Conservation (phyloP, 768 basidiomycete genomes). For the Auricularia auricula-judae region DNA sequence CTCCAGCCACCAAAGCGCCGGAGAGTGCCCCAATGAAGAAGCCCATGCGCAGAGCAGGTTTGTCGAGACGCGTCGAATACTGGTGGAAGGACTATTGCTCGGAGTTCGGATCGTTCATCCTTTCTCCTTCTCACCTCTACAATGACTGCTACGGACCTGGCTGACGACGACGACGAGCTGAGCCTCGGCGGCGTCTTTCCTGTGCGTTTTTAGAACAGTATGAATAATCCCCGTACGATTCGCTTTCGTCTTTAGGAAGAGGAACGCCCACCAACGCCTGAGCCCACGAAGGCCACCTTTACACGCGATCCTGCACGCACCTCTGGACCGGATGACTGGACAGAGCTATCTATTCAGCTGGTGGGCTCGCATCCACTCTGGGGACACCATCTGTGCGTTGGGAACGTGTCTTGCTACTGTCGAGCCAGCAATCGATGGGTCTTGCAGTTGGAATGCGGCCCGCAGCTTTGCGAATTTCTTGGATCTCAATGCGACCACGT, state of each 20-base stretch:
- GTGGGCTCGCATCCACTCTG: conserved; percentile 75
- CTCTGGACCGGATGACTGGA: conserved; percentile 14
- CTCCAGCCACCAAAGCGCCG: background rate
- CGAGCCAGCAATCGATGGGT: conserved; percentile 8
- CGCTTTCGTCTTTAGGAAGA: conserved; percentile 37
- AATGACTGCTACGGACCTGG: background rate
- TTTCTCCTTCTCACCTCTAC: background rate
- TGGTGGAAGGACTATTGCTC: background rate
- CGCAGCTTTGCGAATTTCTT: conserved; percentile 60
- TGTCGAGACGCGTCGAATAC: background rate
- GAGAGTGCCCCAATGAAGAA: background rate
- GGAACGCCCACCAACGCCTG: conserved; percentile 54
- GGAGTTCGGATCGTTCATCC: background rate
- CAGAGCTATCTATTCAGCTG: conserved; percentile 47
- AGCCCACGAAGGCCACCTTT: conserved; percentile 44
- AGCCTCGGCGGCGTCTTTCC: conserved; percentile 9
- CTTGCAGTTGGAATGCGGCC: conserved; percentile 68
- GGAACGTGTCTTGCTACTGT: no score
- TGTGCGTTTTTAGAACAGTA: background rate
- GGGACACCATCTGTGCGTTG: conserved; percentile 43
- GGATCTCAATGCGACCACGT: conserved; percentile 33
- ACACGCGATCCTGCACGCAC: conserved; percentile 22
- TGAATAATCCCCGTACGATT: no score
- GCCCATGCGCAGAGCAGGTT: background rate
- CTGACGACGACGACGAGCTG: conserved; percentile 7